These are phyloP conservation scores for Acanthamoeba sp. DNA, from an alignment of 208 protist species.

Conservation along the genomic window DNA sequence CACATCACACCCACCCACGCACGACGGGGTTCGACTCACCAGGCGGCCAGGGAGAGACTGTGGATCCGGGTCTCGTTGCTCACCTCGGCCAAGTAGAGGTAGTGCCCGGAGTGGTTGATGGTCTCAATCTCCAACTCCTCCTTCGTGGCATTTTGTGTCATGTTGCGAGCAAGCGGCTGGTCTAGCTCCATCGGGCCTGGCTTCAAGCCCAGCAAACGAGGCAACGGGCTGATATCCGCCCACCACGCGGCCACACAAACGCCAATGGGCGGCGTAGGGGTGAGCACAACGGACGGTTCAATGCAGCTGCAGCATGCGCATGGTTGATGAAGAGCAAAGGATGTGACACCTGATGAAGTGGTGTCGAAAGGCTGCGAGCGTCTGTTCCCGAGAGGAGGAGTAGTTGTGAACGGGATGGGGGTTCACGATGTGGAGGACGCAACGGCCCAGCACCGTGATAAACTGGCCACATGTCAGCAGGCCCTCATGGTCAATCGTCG, in stretches of 20 bases:
- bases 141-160: neutral
- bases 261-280: too few species aligned
- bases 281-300: too few species aligned
- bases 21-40: too few species aligned
- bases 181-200: neutral
- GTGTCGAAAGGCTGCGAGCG: neutral
- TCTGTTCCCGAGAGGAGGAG: neutral
- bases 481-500: slow-evolving; percentile 11
- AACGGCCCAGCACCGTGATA: neutral
- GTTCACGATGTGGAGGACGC: slow-evolving; percentile 9
- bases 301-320: too few species aligned
- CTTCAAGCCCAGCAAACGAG: slow-evolving; percentile 47
- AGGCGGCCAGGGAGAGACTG: neutral
- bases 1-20: too few species aligned
- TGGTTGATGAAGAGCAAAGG: too few species aligned
- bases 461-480: slow-evolving; percentile 20
- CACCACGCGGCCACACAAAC: neutral
- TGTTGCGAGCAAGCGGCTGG: neutral
- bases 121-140: neutral
- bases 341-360: neutral
- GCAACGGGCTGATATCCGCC: neutral
- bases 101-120: neutral
- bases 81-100: neutral
- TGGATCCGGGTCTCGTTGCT: neutral
- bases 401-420: neutral